Percentiles rank a stretch among this genome's conserved stretches.
phyloP scores from a whole-genome alignment of 1,139 yeast genomes.

The Meyerozyma elateridarum region DNA sequence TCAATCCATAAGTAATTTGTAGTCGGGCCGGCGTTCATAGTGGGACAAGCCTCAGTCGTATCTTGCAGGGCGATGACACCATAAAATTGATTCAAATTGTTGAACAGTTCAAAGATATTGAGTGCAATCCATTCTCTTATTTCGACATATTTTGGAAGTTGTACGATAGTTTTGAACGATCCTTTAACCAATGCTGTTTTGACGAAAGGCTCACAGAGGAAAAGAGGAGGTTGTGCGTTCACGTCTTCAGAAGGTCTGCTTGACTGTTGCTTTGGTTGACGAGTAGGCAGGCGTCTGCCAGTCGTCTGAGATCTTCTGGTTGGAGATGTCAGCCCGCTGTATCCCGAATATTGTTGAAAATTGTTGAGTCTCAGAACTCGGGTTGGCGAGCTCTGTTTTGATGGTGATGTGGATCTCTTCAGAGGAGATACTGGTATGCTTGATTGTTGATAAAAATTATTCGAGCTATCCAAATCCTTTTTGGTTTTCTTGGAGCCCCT shows the following conservation, averaged over 20 bases:
- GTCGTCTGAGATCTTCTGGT: conserved; percentile 31
- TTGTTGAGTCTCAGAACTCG: conserved; percentile 22
- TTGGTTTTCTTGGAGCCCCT: conserved; percentile 55
- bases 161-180: conserved; percentile 94
- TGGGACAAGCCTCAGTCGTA: conserved; percentile 83
- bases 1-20: conserved; percentile 92
- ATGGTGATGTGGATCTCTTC: conserved; percentile 35
- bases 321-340: conserved; percentile 25
- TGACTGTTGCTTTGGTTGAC: conserved; percentile 11
- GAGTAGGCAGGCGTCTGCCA: conserved; percentile 24
- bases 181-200: conserved; percentile 95
- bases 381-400: conserved; percentile 24
- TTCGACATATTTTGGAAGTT: conserved; percentile 91
- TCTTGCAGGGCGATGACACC: conserved; percentile 86
- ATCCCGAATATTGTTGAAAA: conserved; percentile 21
- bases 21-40: conserved; percentile 94
- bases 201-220: conserved; percentile 88
- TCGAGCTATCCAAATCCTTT: conserved; percentile 35
- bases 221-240: conserved; percentile 46
- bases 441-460: conserved; percentile 30
- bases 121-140: conserved; percentile 94
- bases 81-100: conserved; percentile 80
- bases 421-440: conserved; percentile 31
- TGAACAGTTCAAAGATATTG: conserved; percentile 84
- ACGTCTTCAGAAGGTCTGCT: too few relatives aligned